Evolutionary conservation across 768 basidiomycete genomes (phyloP).

Genomic region (Agrocybe praecox): DNA sequence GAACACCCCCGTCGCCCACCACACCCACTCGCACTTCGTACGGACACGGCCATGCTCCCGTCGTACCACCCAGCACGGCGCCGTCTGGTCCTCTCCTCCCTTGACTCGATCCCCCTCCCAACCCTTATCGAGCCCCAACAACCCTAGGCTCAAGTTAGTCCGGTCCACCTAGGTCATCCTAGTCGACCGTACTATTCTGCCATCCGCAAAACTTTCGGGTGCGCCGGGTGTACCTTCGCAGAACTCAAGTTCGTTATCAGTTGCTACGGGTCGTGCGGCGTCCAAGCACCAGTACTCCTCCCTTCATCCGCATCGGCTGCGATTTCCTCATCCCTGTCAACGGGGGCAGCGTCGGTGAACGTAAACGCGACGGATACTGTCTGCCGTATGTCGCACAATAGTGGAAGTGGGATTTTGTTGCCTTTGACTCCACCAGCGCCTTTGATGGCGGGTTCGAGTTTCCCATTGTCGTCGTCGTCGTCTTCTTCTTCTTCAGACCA

Average conservation of each 20-base stretch:
- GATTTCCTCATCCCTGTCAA: neutral
- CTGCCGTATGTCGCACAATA: neutral
- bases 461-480: neutral
- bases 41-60: no score
- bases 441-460: neutral
- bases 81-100: constrained; percentile 5
- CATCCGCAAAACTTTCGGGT: constrained; percentile 45
- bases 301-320: neutral
- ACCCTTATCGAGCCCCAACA: no score
- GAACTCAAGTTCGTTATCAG: neutral
- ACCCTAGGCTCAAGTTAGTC: constrained; percentile 18
- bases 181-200: constrained; percentile 56
- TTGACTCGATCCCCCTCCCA: neutral
- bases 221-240: constrained; percentile 5
- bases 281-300: neutral
- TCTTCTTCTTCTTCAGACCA: neutral
- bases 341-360: neutral
- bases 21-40: no score
- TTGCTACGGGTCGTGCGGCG: no score
- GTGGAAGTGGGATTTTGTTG: neutral
- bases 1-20: no score
- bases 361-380: neutral
- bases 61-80: constrained; percentile 21
- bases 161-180: constrained; percentile 49
- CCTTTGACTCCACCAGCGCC: neutral